Evolutionary conservation across 495 filamentous ascomycete genomes (phyloP), one percentile per base, ranked within the genome.

Genomic region (Aspergillus saccharolyticus): DNA sequence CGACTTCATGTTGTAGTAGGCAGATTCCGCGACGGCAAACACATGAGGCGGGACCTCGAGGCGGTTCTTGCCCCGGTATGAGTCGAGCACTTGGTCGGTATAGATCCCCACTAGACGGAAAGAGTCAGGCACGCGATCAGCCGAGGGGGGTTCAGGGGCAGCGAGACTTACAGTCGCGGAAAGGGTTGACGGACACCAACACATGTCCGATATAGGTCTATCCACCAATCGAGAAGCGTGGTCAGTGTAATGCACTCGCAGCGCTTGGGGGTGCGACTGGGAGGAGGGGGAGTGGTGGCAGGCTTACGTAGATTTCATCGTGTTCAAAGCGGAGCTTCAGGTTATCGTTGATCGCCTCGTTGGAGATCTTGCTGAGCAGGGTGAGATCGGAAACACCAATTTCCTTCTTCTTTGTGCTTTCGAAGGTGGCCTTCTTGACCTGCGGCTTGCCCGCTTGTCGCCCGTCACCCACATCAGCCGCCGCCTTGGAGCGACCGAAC

Each of bases 181-280:
- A 99, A 45, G 95, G 95, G 75, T 99, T 99, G 74, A 99, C 95
- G 24, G 95, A 97, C 61, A 99, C 95, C 80, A 99, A 72, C 72
- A 99, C 95, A 89, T 97, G 93, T 74, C 95, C 95, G 67, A 99
- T 99, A 77, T 99, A 99, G 55, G 95, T 99, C 86, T 90, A 61
- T 58, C 14, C 9, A 12, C 2, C 4, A 6, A 39, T 39, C 49
- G 63, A 56, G 16, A 68, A 64, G 18, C 53, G 64, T 56, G 45
- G 62, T 73, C 67, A 70, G 69, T 61, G 49, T 45, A 14, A 25
- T 20, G 43, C 44, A 57, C 39, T 21, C 25, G 63, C 54, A 60
- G 66, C 63, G 60, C 61, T 57, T 52, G 16, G 14, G 9, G 24
- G 42, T 24, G 17, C 18, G 30, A 44, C 22, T 43, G 19, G 25